These are phyloP conservation scores for Eucalyptus fibrosa DNA, from an alignment of 345 rosid genomes.

Conservation along the genomic window DNA sequence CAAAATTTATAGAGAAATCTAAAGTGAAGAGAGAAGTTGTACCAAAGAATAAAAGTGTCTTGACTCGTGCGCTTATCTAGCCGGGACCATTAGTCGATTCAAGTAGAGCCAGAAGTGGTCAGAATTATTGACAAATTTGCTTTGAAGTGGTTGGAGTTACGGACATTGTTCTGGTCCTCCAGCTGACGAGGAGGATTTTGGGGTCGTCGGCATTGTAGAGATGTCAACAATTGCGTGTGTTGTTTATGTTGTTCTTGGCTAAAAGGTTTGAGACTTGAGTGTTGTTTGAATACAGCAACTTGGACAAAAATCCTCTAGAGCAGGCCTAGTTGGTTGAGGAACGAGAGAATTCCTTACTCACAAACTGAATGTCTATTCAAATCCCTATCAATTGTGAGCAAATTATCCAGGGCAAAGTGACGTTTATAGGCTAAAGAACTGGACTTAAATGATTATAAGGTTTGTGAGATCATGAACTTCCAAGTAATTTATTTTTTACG, in stretches of 20 bases:
- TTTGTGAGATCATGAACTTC: background rate
- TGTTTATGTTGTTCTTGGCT: background rate
- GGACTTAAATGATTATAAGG: background rate
- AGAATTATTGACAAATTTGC: background rate
- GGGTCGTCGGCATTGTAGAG: background rate
- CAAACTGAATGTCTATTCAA: background rate
- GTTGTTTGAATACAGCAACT: background rate
- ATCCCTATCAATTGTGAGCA: background rate
- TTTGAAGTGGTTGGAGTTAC: background rate
- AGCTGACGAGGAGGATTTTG: background rate
- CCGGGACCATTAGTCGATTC: background rate
- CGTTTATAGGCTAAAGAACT: background rate
- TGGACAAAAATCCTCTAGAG: background rate
- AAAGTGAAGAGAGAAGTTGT: background rate
- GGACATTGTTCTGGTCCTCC: background rate
- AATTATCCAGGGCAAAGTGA: background rate
- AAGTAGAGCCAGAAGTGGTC: background rate
- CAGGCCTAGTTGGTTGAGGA: background rate
- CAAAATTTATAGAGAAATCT: background rate
- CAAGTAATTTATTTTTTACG: background rate
- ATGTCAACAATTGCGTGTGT: background rate
- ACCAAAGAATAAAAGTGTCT: background rate
- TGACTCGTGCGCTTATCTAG: background rate
- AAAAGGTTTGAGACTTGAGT: background rate
- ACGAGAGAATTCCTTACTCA: background rate